Evolutionary conservation across 495 filamentous ascomycete species (phyloP).

Genomic region (Talaromyces proteolyticus): DNA sequence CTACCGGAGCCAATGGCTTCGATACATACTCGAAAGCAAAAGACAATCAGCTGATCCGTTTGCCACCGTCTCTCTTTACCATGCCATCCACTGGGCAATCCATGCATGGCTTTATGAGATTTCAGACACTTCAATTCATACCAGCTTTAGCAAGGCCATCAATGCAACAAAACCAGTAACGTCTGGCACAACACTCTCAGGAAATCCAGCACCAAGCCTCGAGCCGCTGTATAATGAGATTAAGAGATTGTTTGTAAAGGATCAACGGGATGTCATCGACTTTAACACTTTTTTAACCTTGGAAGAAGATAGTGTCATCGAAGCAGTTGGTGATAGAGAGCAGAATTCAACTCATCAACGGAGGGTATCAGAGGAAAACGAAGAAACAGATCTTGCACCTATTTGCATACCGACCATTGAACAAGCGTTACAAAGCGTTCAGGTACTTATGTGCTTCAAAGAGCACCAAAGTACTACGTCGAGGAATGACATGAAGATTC

Average conservation of each 20-base stretch:
- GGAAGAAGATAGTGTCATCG: no score
- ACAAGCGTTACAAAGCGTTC: background rate
- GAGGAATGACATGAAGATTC: background rate
- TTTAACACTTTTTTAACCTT: background rate
- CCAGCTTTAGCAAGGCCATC: background rate
- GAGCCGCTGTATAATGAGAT: background rate
- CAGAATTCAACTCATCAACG: background rate
- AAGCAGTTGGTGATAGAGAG: background rate
- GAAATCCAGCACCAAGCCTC: background rate
- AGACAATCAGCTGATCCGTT: background rate
- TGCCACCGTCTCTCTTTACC: background rate
- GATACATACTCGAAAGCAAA: conserved; percentile 1
- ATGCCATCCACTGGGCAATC: background rate
- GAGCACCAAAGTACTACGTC: background rate
- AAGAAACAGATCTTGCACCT: background rate
- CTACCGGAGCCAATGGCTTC: conserved; percentile 16
- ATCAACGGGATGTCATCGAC: background rate
- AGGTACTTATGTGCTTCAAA: background rate
- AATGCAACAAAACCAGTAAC: background rate
- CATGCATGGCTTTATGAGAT: background rate
- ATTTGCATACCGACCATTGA: background rate
- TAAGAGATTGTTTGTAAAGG: background rate
- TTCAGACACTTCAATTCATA: background rate
- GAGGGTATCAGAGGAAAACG: background rate
- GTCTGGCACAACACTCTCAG: background rate